phyloP scores from a whole-genome alignment of 2,329 filamentous ascomycete species.

The Penicillium sp. region DNA sequence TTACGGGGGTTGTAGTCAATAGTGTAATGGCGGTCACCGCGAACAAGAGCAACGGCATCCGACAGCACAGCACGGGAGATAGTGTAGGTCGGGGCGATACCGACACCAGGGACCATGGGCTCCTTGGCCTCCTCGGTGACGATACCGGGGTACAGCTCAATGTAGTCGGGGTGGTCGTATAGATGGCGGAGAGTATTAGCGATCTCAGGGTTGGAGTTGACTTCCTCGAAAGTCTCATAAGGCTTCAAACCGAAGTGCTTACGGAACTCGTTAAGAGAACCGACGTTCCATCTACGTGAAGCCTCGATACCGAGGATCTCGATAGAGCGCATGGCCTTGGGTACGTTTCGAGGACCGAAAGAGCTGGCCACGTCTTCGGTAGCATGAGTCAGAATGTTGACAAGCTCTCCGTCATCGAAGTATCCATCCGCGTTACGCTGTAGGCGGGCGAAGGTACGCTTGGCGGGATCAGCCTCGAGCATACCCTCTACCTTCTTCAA shows the following conservation, averaged over 20 bases:
- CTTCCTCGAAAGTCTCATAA: conserved; percentile 76
- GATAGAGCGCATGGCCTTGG: conserved; percentile 68
- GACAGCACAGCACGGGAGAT: conserved; percentile 74
- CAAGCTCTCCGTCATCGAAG: conserved; percentile 74
- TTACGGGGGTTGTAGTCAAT: conserved; percentile 70
- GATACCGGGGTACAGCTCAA: conserved; percentile 77
- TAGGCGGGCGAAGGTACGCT: conserved; percentile 67
- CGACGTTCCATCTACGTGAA: conserved; percentile 72
- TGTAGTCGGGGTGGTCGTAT: conserved; percentile 69
- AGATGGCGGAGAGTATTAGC: conserved; percentile 64
- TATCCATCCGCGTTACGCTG: conserved; percentile 63
- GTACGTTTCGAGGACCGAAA: conserved; percentile 72
- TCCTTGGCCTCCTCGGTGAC: conserved; percentile 73
- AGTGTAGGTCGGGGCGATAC: conserved; percentile 72
- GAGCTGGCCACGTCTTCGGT: conserved; percentile 67
- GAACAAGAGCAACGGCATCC: conserved; percentile 74
- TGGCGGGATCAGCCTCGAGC: conserved; percentile 64
- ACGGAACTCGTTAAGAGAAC: conserved; percentile 79
- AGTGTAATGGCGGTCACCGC: conserved; percentile 76
- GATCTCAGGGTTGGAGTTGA: conserved; percentile 73
- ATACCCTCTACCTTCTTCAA: conserved; percentile 62
- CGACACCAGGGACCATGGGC: conserved; percentile 70
- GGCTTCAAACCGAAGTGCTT: conserved; percentile 75
- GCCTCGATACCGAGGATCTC: conserved; percentile 80
- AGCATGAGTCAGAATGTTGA: conserved; percentile 64